These are phyloP conservation scores for Hygrocybe punicea DNA, from an alignment of 768 basidiomycete species.

Conservation along the genomic window DNA sequence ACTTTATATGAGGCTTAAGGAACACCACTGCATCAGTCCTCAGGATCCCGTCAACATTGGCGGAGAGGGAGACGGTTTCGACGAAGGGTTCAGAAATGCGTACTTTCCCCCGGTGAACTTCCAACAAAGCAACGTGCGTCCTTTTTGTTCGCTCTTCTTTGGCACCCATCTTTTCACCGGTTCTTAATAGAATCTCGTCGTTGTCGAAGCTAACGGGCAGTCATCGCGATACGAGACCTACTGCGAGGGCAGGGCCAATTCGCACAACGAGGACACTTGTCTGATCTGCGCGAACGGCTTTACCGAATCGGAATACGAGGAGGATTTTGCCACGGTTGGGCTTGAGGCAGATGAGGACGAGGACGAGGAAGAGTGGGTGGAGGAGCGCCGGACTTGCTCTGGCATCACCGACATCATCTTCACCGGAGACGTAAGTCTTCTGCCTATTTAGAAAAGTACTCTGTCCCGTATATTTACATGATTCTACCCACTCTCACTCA, in stretches of 20 bases:
- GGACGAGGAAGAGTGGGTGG: conserved; percentile 7
- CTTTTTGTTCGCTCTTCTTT: neutral
- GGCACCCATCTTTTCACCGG: neutral
- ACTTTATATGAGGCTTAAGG: conserved; percentile 56
- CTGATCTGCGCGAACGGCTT: conserved; percentile 3
- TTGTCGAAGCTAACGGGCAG: conserved; percentile 14
- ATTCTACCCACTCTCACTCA: conserved; percentile 16
- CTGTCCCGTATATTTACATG: conserved; percentile 1
- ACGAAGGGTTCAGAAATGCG: conserved; percentile 39
- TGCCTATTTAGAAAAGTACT: neutral
- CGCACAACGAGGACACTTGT: conserved; percentile 44
- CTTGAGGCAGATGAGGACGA: conserved; percentile 25
- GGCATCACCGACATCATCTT: conserved; percentile 62
- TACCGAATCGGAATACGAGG: neutral
- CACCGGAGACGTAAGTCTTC: conserved; percentile 49
- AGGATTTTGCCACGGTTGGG: conserved; percentile 20
- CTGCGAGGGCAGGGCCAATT: conserved; percentile 33
- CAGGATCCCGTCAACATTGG: conserved; percentile 1
- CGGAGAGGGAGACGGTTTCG: conserved; percentile 14
- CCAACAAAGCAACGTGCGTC: conserved; percentile 7
- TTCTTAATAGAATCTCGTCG: conserved; percentile 3
- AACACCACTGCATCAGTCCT: conserved; percentile 43
- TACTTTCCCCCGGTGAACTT: conserved; percentile 37
- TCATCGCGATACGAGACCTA: conserved; percentile 41
- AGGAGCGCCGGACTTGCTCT: conserved; percentile 36